Base-by-base conservation (phyloP, 176 grass and related monocot genomes). In the Tuctoria greenei region DNA sequence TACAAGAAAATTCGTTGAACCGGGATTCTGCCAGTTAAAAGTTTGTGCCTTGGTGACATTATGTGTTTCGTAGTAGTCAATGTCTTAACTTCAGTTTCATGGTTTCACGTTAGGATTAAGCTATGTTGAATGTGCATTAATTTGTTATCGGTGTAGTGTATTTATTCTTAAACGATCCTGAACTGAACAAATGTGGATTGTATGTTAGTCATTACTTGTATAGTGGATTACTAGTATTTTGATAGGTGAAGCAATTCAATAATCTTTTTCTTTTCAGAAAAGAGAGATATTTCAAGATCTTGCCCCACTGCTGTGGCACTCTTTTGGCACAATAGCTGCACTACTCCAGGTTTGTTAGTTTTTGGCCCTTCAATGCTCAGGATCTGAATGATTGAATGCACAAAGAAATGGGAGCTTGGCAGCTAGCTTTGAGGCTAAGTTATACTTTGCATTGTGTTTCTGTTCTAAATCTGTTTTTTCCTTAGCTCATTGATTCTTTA, bases 211-310 rank as follows among this genome's bases (percentile, higher is more conserved):
- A 34, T 76, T 37, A 34, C 54, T 54, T 81, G 60, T 13, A 31
- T 31, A 64, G 46, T 38, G n/a, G n/a, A n/a, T n/a, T n/a, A n/a
- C n/a, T n/a, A n/a, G 20, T 2, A n/a, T 45, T 75, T 45, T 62
- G 74, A 18, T 42, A 54, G 25, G 36, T 0, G 42, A 14, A 59
- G 1, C 79, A 67, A 59, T 10, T 20, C 28, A 62, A 42, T 65
- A 44, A 58, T 60, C 24, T 21, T 1, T 50, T 67, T 2, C 52
- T 73, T 31, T 31, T 61, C 86, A 87, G 85, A 87, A 87, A 83
- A 77, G 79, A 20, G 91, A 99, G 74, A 99, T 95, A 77, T 99
- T 99, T 71, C 95, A 99, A 92, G 95, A 99, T 81, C 85, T 95
- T 61, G 91, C 95, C 15, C 95, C 91, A 0, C 70, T 99, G 15